Base-by-base conservation (phyloP, 148 eudicot genomes). In the Camellia granthamiana region DNA sequence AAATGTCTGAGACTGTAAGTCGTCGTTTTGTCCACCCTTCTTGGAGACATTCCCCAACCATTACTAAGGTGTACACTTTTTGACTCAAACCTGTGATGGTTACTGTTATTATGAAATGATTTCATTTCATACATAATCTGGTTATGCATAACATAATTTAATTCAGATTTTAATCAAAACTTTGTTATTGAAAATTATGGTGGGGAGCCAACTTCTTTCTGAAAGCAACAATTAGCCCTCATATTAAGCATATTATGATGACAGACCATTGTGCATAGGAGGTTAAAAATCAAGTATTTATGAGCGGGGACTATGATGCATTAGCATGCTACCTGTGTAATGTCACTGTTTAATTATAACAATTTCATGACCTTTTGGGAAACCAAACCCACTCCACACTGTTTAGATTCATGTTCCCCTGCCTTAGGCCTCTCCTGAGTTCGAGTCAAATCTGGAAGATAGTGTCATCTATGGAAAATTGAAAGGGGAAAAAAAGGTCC, bases 1-100 rank as follows among this genome's bases (percentile, higher is more conserved):
- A 96, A 87, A 85, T 88, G 83, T 91, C 92, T n/a, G 99, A 92
- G 86, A 91, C 92, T 71, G 87, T 96, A 78, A 91, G 77, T 88
- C 88, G 92, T 61, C 89, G 88, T 64, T 84, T 77, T 85, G 98
- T 91, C 15, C 99, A 96, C 85, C 95, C 94, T 81, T 96, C 99
- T 76, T 87, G 99, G 78, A 91, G 91, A 78, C 94, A 91, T 76
- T 90, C 99, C 65, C 97, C 97, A 18, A 93, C 92, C 51, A 90
- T 96, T 72, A 93, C 98, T 7, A 96, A 96, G 98, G 99, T 96
- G 68, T 42, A 61, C 38, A 30, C 51, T 72, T 63, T 65, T 41
- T 55, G 9, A 42, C 51, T 47, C 51, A 14, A 75, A 65, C 75
- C 44, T 74, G 68, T 74, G 56, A 77, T 47, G 61, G 8, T 65